These are phyloP conservation scores for Crithidia bombi DNA, from an alignment of 208 protist genomes.

Conservation along the genomic window DNA sequence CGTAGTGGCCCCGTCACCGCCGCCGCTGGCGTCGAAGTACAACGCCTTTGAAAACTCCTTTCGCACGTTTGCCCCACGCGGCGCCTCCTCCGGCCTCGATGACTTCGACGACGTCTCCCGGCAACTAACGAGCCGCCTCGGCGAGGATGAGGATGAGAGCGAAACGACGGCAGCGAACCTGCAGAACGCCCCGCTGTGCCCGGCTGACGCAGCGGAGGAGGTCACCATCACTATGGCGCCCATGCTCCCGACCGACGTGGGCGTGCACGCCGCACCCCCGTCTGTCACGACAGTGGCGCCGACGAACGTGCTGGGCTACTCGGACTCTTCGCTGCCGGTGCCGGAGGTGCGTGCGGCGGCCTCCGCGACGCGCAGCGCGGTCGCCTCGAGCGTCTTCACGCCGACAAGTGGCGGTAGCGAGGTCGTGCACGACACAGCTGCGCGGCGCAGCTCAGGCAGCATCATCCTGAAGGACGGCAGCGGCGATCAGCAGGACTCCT, in stretches of 20 bases:
- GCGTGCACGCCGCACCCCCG: not conserved
- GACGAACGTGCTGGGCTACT: not conserved
- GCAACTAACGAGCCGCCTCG: constrained; percentile 6
- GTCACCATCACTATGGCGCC: constrained; percentile 22
- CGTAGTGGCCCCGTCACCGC: not conserved
- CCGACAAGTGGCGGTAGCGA: not conserved
- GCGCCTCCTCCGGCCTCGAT: not conserved
- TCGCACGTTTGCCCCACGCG: not conserved
- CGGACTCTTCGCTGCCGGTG: constrained; percentile 2
- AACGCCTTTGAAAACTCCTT: not conserved
- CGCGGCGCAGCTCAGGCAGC: constrained; percentile 7
- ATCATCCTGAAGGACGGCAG: constrained; percentile 9
- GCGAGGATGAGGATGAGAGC: constrained; percentile 12
- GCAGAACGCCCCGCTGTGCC: constrained; percentile 1
- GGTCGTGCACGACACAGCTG: not conserved
- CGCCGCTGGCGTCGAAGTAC: constrained; percentile 2
- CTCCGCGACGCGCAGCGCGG: constrained; percentile 7
- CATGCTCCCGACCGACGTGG: constrained; percentile 3
- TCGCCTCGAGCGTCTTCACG: not conserved
- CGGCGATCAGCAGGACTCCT: constrained; percentile 5
- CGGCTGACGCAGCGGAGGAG: constrained; percentile 12
- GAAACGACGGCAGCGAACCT: not conserved
- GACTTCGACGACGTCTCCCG: not conserved
- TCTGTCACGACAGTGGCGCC: not conserved
- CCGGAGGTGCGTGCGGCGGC: not conserved